These are phyloP conservation scores for Solanum virginianum DNA, from an alignment of 257 asterid genomes.

Conservation along the genomic window DNA sequence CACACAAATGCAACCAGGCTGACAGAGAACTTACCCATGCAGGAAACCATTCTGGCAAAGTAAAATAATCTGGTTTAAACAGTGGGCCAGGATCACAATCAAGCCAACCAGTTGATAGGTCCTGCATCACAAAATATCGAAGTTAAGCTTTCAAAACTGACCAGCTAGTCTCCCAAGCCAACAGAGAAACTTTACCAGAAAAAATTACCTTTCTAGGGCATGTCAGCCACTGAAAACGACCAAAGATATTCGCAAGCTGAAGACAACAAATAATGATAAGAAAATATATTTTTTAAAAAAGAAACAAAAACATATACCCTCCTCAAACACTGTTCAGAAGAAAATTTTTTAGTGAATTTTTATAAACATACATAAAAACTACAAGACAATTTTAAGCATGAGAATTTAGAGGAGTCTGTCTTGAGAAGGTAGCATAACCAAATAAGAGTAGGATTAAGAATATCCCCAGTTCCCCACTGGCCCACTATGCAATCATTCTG, in stretches of 20 bases:
- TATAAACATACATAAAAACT: neutral
- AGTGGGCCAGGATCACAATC: constrained; percentile 84
- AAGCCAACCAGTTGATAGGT: constrained; percentile 93
- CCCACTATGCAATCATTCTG: neutral
- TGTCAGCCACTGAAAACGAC: constrained; percentile 85
- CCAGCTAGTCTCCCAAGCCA: neutral
- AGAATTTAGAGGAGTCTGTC: neutral
- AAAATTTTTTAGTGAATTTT: neutral
- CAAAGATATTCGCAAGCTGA: constrained; percentile 84
- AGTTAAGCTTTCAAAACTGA: neutral
- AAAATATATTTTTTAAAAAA: neutral
- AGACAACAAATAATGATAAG: neutral
- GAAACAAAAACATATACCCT: neutral
- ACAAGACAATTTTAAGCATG: neutral
- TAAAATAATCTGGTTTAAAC: constrained; percentile 61
- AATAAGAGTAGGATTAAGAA: neutral
- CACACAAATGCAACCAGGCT: neutral
- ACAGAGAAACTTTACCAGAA: neutral
- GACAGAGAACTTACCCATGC: constrained; percentile 45
- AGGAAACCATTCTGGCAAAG: constrained; percentile 65
- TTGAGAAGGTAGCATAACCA: neutral
- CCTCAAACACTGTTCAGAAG: neutral
- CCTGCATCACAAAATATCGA: constrained; percentile 30
- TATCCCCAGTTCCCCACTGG: neutral
- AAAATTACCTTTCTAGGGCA: constrained; percentile 86